phyloP scores from a whole-genome alignment of 495 filamentous ascomycete genomes.

The Xylaria palmicola region DNA sequence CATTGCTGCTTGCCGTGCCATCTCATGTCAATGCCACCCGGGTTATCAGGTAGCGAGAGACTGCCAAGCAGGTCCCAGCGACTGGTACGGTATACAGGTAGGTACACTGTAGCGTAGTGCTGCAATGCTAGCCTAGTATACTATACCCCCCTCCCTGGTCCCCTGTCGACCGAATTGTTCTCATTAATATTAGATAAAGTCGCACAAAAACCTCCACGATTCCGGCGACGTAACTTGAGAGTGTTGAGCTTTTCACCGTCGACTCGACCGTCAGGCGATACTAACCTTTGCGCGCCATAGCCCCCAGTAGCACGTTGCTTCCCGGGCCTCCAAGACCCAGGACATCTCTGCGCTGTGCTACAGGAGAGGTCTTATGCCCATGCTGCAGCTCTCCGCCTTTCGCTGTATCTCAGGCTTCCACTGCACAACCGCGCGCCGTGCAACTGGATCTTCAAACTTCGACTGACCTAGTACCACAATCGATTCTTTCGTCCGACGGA shows the following conservation, averaged over 20 bases:
- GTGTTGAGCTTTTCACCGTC: slow-evolving; percentile 38
- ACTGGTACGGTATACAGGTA: slow-evolving; percentile 36
- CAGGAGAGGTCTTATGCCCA: slow-evolving; percentile 35
- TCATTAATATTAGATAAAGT: slow-evolving; percentile 42
- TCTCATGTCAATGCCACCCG: slow-evolving; percentile 28
- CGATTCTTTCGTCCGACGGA: slow-evolving; percentile 48
- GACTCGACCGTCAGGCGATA: slow-evolving; percentile 32
- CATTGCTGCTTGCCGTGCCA: slow-evolving; percentile 24
- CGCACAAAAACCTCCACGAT: slow-evolving; percentile 53
- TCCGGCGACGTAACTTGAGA: slow-evolving; percentile 46
- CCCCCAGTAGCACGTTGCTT: slow-evolving; percentile 33
- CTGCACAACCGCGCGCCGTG: slow-evolving; percentile 45
- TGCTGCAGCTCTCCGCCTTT: slow-evolving; percentile 46
- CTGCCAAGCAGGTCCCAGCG: slow-evolving; percentile 30
- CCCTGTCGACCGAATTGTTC: slow-evolving; percentile 26
- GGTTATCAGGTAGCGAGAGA: slow-evolving; percentile 22
- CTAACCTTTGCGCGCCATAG: slow-evolving; percentile 31
- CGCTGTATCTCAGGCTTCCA: slow-evolving; percentile 38
- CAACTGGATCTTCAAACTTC: slow-evolving; percentile 41
- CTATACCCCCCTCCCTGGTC: slow-evolving; percentile 37
- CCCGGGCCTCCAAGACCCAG: slow-evolving; percentile 32
- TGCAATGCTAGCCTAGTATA: slow-evolving; percentile 12
- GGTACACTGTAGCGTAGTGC: slow-evolving; percentile 18
- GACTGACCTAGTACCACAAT: slow-evolving; percentile 42
- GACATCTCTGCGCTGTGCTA: slow-evolving; percentile 30